Percentiles rank a stretch among this genome's conserved stretches.
These are phyloP conservation scores for Croton setiger DNA, from an alignment of 441 rosid genomes.

Conservation along the genomic window DNA sequence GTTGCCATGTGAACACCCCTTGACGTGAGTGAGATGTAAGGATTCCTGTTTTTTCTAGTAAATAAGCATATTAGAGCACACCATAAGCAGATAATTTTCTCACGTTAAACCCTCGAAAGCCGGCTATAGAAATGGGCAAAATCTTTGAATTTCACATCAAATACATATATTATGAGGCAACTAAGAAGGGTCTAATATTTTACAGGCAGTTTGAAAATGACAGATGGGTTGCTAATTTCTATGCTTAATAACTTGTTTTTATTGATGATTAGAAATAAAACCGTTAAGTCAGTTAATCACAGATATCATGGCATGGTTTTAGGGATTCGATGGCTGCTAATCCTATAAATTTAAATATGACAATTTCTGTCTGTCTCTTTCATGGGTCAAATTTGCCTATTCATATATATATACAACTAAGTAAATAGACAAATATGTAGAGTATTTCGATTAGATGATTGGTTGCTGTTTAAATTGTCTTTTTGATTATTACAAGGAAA, in stretches of 20 bases:
- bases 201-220: conserved; percentile 4
- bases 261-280: not conserved
- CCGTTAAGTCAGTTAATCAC: conserved; percentile 35
- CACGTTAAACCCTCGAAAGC: conserved; percentile 17
- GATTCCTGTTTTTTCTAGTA: no score
- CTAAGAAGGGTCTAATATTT: not conserved
- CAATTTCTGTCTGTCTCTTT: no score
- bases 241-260: not conserved
- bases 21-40: no score
- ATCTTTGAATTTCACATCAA: conserved; percentile 17
- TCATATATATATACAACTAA: no score
- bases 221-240: conserved; percentile 3
- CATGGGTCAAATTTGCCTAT: no score
- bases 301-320: conserved; percentile 27
- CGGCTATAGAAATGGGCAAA: conserved; percentile 30
- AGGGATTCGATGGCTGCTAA: conserved; percentile 23
- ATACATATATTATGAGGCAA: not conserved
- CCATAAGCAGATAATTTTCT: not conserved
- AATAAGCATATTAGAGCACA: not conserved
- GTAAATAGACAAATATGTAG: no score
- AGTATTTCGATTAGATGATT: no score
- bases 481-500: no score
- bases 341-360: not conserved
- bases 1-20: no score
- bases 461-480: no score